Conservation (phyloP, 106 monocot genomes). For the Dendrobium chrysotoxum region DNA sequence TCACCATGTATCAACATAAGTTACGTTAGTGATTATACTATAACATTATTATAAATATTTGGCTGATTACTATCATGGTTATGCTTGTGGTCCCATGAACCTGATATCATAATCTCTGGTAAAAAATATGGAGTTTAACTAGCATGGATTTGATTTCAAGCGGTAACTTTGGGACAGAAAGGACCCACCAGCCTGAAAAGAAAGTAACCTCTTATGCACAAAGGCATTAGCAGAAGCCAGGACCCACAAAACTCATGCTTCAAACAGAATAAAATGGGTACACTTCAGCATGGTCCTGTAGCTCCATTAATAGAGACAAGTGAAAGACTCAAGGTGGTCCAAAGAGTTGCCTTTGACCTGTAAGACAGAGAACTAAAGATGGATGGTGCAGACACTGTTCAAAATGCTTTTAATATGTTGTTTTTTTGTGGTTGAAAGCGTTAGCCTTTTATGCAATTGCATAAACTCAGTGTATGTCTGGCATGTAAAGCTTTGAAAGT, state of each 20-base stretch:
- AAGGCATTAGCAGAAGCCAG: constrained; percentile 3
- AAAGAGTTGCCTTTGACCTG: constrained; percentile 5
- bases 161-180: neutral
- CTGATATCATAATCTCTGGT: neutral
- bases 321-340: neutral
- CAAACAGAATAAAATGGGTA: no score
- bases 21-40: neutral
- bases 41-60: neutral
- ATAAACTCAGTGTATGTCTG: neutral
- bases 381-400: neutral
- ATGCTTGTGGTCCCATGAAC: neutral
- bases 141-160: neutral
- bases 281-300: no score
- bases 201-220: neutral
- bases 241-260: constrained; percentile 2
- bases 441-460: neutral
- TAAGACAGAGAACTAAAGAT: constrained; percentile 3
- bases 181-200: neutral
- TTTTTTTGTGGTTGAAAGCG: neutral
- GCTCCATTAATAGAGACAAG: neutral
- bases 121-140: neutral
- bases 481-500: neutral
- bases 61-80: neutral
- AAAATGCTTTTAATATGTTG: neutral
- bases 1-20: neutral